phyloP scores from a whole-genome alignment of 78 protist genomes.

The Pelomyxa schiedti region DNA sequence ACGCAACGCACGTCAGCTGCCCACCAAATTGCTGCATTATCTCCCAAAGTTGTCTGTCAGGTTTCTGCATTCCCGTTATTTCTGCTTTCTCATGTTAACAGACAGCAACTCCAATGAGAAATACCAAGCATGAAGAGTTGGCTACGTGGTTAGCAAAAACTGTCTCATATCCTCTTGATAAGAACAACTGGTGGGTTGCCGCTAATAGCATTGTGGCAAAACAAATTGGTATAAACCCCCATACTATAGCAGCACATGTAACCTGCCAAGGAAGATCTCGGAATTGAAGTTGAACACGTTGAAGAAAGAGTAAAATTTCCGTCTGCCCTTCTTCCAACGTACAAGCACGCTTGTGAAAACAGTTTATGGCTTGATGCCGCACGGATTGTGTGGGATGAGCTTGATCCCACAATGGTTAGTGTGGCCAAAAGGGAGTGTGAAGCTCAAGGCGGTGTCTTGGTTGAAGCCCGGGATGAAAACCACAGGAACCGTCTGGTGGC shows the following conservation, averaged over 20 bases:
- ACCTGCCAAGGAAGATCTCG: too few species aligned
- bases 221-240: too few species aligned
- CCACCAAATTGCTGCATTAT: neutral
- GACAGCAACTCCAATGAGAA: neutral
- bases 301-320: neutral
- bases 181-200: neutral
- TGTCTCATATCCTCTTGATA: neutral
- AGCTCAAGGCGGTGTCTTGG: neutral
- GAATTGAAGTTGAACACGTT: neutral
- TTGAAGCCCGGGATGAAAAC: neutral
- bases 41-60: neutral
- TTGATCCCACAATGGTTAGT: too few species aligned
- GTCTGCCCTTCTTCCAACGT: neutral
- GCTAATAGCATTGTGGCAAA: neutral
- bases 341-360: neutral
- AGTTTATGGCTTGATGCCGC: neutral
- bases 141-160: neutral
- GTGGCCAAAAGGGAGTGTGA: too few species aligned
- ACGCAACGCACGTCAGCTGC: neutral
- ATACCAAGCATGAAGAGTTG: neutral
- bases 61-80: too few species aligned
- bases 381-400: neutral
- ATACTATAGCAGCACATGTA: too few species aligned
- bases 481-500: neutral
- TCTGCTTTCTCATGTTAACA: too few species aligned